Evolutionary conservation across 352 stramenopile genomes (phyloP).

Genomic region (Phytophthora idaei): DNA sequence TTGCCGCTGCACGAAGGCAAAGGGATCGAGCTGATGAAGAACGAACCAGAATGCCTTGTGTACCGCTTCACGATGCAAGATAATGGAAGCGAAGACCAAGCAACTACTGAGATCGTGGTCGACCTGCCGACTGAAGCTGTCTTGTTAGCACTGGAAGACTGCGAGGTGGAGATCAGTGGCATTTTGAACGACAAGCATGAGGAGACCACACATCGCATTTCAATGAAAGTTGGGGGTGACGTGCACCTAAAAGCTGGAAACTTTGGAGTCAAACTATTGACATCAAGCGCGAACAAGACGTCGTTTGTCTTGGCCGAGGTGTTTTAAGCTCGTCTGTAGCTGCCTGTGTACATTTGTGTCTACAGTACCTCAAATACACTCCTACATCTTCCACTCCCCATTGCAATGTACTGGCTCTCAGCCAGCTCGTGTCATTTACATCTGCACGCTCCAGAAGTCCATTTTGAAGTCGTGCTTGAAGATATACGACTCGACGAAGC

Average conservation of each 20-base stretch:
- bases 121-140: slow-evolving; percentile 41
- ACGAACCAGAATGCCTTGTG: slow-evolving; percentile 49
- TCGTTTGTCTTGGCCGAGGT: slow-evolving; percentile 37
- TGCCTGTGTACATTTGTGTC: background rate
- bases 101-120: slow-evolving; percentile 29
- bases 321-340: slow-evolving; percentile 23
- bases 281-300: slow-evolving; percentile 18
- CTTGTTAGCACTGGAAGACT: slow-evolving; percentile 39
- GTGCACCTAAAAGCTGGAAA: slow-evolving; percentile 24
- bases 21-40: slow-evolving; percentile 40
- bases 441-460: slow-evolving; percentile 48
- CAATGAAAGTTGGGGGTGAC: slow-evolving; percentile 31
- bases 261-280: slow-evolving; percentile 18
- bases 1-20: slow-evolving; percentile 30
- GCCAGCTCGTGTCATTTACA: slow-evolving; percentile 19
- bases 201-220: slow-evolving; percentile 7
- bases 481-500: slow-evolving; percentile 71
- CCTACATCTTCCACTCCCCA: background rate
- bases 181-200: slow-evolving; percentile 1
- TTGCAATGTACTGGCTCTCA: slow-evolving; percentile 7
- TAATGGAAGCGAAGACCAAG: slow-evolving; percentile 1
- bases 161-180: slow-evolving; percentile 30
- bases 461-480: slow-evolving; percentile 67
- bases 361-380: background rate
- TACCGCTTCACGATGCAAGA: slow-evolving; percentile 45